Evolutionary conservation across 1,284 basidiomycete species (phyloP), one percentile per base, ranked within the genome.

Genomic region (Apiotrichum domesticum): DNA sequence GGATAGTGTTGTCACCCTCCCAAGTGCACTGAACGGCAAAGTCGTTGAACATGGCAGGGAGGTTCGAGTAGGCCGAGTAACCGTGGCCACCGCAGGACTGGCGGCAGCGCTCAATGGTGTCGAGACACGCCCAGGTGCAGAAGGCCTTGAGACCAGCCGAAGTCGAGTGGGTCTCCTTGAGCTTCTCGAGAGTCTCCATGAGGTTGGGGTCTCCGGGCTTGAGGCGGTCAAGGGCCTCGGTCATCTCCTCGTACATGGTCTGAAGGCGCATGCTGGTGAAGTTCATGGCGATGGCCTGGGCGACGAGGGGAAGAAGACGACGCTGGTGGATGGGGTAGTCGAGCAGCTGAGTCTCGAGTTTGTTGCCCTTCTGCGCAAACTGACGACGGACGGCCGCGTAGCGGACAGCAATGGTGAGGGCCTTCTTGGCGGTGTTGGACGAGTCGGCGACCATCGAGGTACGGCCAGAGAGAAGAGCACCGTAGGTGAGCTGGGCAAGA

Each of bases 281-380:
- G 14, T 80, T 80, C 58, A 81, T 81, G 4, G 81, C 82, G 47
- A 82, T 73, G 1, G 81, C 77, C 74, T 83, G 82, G 8, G 81
- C 78, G 34, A 82, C 71, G 21, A 82, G 73, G 34, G 82, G 82
- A 72, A 83, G 76, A 37, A 83, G 68, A n/a, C 82, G 76, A 15
- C 82, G 77, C 70, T 83, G 82, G 68, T 83, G 82, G 52, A 82
- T 82, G 5, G 81, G 81, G 67, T 83, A 83, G 69, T 83, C 81
- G 63, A 83, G 72, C 21, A 83, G 64, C 65, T 82, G 81, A 2
- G 80, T 81, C 69, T 83, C 82, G 39, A 68, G 53, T 58, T 72
- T 61, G 61, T 77, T 77, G 58, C 77, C 75, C 5, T 75, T 77
- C 7, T 66, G 66, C 47, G 73, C 79, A 75, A 83, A 83, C 66